phyloP scores from a whole-genome alignment of 352 stramenopile genomes.

The Globisporangium megalacanthum region DNA sequence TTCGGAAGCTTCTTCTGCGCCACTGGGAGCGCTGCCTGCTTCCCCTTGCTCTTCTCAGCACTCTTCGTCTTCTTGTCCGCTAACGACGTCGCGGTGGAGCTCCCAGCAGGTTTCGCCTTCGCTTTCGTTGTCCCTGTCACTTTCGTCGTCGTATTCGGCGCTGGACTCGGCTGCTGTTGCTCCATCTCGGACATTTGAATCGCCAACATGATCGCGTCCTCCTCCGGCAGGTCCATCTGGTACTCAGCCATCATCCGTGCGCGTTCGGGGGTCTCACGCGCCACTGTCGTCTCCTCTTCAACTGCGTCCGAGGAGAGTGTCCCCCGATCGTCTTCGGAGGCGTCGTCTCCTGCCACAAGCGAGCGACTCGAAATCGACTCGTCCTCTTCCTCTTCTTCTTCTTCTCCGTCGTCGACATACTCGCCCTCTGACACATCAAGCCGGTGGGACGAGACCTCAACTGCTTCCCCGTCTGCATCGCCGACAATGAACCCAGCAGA shows the following conservation, averaged over 20 bases:
- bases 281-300: slow-evolving; percentile 17
- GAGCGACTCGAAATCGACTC: slow-evolving; percentile 22
- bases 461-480: slow-evolving; percentile 11
- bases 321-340: slow-evolving; percentile 55
- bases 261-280: slow-evolving; percentile 24
- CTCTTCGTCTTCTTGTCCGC: neutral
- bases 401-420: slow-evolving; percentile 28
- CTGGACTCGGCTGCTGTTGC: slow-evolving; percentile 3
- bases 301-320: slow-evolving; percentile 33
- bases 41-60: neutral
- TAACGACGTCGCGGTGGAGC: neutral
- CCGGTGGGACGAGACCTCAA: neutral
- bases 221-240: slow-evolving; percentile 36
- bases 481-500: neutral
- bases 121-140: neutral
- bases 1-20: slow-evolving; percentile 1
- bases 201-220: slow-evolving; percentile 34
- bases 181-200: slow-evolving; percentile 47
- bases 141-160: slow-evolving; percentile 1
- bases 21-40: neutral
- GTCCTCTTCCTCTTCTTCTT: slow-evolving; percentile 14
- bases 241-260: slow-evolving; percentile 31
- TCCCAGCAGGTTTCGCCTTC: neutral
- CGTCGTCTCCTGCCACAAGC: slow-evolving; percentile 41
- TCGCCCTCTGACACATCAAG: slow-evolving; percentile 24